Evolutionary conservation across 2,329 filamentous ascomycete genomes (phyloP).

Genomic region (Calonectria crousiana): DNA sequence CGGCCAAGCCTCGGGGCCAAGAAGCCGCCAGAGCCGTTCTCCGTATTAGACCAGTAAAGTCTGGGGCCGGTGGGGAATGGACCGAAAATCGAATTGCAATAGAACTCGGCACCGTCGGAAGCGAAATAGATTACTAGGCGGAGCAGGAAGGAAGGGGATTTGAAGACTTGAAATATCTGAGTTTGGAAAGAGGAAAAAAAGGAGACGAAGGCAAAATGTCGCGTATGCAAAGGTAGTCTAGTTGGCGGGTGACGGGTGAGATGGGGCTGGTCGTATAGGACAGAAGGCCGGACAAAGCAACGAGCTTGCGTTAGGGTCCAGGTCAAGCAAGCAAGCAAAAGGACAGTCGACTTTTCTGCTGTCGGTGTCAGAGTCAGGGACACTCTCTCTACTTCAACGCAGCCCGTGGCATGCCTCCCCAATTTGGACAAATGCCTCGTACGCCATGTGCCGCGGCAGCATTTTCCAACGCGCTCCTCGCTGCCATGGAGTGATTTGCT

Average conservation of each 20-base stretch:
- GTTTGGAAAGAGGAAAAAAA: conserved; percentile 6
- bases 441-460: neutral
- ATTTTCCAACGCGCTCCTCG: neutral
- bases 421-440: conserved; percentile 4
- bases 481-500: conserved; percentile 1
- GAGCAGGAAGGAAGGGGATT: neutral
- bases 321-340: neutral
- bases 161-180: neutral
- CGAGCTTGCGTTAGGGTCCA: neutral
- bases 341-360: neutral
- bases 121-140: neutral
- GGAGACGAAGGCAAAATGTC: conserved; percentile 5
- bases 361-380: neutral
- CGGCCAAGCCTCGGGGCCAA: conserved; percentile 36
- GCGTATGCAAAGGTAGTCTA: conserved; percentile 10
- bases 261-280: conserved; percentile 20
- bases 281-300: conserved; percentile 2
- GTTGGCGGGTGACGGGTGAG: neutral
- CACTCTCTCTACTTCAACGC: neutral
- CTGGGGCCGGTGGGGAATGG: conserved; percentile 25
- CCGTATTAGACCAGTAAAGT: conserved; percentile 21
- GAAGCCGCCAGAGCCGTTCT: conserved; percentile 33
- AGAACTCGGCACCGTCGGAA: conserved; percentile 12
- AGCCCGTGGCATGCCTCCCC: neutral
- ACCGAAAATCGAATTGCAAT: neutral